Evolutionary conservation across 108 stramenopile species (phyloP).

Genomic region (Licmophora abbreviata): DNA sequence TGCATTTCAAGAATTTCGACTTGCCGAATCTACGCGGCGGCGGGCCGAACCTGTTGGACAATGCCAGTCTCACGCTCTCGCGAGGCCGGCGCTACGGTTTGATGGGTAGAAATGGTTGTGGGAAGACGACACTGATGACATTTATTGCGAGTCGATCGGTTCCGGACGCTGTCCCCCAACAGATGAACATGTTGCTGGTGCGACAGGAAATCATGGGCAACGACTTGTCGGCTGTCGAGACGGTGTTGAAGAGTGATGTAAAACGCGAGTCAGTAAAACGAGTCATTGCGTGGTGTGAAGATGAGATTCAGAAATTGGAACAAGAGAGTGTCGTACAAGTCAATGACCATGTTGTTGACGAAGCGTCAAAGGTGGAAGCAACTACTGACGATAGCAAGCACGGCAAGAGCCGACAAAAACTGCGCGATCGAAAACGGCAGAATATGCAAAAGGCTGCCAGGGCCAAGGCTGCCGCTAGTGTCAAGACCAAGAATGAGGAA

Average conservation of each 20-base stretch:
- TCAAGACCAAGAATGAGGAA: conserved; percentile 16
- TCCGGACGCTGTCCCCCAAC: conserved; percentile 42
- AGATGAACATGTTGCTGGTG: conserved; percentile 59
- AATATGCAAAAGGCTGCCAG: conserved; percentile 6
- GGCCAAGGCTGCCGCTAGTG: conserved; percentile 9
- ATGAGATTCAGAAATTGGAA: conserved; percentile 43
- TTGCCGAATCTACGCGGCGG: conserved; percentile 31
- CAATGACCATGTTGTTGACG: neutral
- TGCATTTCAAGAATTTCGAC: conserved; percentile 43
- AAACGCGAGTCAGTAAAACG: conserved; percentile 54
- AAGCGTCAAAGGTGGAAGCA: neutral
- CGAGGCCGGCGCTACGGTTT: conserved; percentile 75
- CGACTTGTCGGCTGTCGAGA: conserved; percentile 46
- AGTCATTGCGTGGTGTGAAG: conserved; percentile 41
- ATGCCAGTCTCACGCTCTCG: conserved; percentile 58
- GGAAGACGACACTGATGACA: conserved; percentile 70
- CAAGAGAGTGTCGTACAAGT: conserved; percentile 10
- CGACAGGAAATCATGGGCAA: conserved; percentile 71
- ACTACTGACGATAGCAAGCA: conserved; percentile 3
- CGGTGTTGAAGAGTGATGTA: conserved; percentile 60
- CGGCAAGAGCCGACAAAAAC: conserved; percentile 29
- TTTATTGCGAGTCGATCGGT: conserved; percentile 26
- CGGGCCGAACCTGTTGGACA: conserved; percentile 55
- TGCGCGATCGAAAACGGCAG: conserved; percentile 19
- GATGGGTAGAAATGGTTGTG: conserved; percentile 85